Conservation (phyloP, 2,329 filamentous ascomycete species). For the Sphaceloma murrayae region DNA sequence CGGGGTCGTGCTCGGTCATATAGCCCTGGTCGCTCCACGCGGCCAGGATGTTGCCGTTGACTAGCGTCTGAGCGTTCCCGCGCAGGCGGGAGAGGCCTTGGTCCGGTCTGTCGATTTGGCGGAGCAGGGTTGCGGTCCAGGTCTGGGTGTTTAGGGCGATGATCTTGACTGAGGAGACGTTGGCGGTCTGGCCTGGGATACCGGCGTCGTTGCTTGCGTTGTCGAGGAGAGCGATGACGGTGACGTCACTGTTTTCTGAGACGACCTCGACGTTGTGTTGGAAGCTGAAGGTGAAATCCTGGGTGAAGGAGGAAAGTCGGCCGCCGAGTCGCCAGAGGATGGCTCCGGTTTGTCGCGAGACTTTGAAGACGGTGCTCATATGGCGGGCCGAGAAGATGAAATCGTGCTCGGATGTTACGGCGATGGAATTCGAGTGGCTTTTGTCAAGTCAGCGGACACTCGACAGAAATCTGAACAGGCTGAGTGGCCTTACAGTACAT, state of each 20-base stretch:
- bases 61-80: conserved; percentile 43
- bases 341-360: conserved; percentile 28
- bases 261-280: conserved; percentile 43
- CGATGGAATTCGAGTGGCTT: conserved; percentile 33
- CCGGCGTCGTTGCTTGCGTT: conserved; percentile 34
- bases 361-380: conserved; percentile 32
- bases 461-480: no score
- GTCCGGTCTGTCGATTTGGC: conserved; percentile 19
- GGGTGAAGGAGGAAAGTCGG: conserved; percentile 25
- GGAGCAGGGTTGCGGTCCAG: conserved; percentile 20
- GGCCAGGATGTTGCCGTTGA: conserved; percentile 43
- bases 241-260: conserved; percentile 33
- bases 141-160: conserved; percentile 22
- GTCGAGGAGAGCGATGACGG: conserved; percentile 43
- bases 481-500: background rate
- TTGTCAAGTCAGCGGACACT: no score
- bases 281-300: conserved; percentile 33
- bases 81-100: conserved; percentile 36
- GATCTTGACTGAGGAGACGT: conserved; percentile 22
- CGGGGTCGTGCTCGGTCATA: conserved; percentile 31
- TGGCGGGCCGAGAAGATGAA: conserved; percentile 33
- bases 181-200: conserved; percentile 14
- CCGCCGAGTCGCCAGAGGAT: conserved; percentile 35
- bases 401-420: conserved; percentile 31
- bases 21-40: conserved; percentile 41